A percentile compares a stretch with the other conserved stretches of the same genome.
These are phyloP conservation scores for Dryas octopetala DNA, from an alignment of 306 rosid genomes.

Conservation along the genomic window DNA sequence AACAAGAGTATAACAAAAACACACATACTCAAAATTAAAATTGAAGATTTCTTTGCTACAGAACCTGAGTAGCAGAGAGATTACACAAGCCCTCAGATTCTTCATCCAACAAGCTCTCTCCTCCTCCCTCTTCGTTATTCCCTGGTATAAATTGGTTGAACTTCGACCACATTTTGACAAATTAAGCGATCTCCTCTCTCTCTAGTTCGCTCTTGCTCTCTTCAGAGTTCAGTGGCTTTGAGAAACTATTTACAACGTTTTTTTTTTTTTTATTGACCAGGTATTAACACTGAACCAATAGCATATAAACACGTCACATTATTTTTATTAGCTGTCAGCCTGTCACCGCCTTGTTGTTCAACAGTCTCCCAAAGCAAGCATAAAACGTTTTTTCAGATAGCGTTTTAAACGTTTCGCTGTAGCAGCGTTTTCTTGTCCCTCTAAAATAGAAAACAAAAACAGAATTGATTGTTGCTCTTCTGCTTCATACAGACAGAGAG, in stretches of 20 bases:
- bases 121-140: constrained; percentile 49
- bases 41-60: background rate
- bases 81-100: constrained; percentile 61
- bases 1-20: constrained; percentile 3
- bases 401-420: no score
- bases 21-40: constrained; percentile 7
- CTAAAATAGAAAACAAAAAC: background rate
- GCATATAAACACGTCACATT: background rate
- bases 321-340: background rate
- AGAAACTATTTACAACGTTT: background rate
- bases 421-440: no score
- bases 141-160: constrained; percentile 37
- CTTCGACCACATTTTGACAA: constrained; percentile 61
- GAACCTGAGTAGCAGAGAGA: constrained; percentile 78
- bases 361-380: background rate
- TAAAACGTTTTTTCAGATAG: background rate
- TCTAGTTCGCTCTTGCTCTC: background rate
- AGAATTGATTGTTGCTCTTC: background rate
- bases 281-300: background rate
- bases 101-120: constrained; percentile 53
- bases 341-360: background rate
- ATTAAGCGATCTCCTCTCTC: constrained; percentile 2
- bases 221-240: background rate
- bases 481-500: background rate
- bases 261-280: background rate